Conservation (phyloP, 2,329 filamentous ascomycete genomes). For the Cytospora piceae region DNA sequence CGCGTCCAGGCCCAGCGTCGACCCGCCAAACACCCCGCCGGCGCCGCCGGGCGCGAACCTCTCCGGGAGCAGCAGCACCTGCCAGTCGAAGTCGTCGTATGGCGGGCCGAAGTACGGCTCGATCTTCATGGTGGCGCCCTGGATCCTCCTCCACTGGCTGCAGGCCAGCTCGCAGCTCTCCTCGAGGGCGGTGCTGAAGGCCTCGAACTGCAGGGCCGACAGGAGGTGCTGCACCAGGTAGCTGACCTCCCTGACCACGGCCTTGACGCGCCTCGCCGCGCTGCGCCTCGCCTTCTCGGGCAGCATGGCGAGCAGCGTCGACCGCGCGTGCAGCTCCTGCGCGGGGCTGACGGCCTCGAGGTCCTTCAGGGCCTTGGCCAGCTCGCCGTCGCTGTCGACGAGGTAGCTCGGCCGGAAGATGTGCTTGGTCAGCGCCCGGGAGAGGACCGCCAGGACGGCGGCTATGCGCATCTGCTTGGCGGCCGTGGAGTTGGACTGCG, state of each 20-base stretch:
- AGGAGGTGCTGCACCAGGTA: constrained; percentile 42
- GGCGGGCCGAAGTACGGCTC: constrained; percentile 44
- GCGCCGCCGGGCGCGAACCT: constrained; percentile 27
- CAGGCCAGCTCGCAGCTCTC: constrained; percentile 38
- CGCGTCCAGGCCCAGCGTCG: constrained; percentile 11
- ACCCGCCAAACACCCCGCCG: constrained; percentile 12
- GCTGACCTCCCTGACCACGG: constrained; percentile 41
- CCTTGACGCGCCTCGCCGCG: constrained; percentile 37
- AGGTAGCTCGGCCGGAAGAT: constrained; percentile 43
- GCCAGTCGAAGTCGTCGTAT: constrained; percentile 43
- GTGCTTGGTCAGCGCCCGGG: constrained; percentile 39
- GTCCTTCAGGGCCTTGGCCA: constrained; percentile 38
- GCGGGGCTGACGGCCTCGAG: constrained; percentile 39
- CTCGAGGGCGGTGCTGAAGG: constrained; percentile 38
- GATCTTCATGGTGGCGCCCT: constrained; percentile 40
- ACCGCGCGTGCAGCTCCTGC: constrained; percentile 39
- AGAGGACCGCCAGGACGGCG: constrained; percentile 41
- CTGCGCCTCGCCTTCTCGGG: constrained; percentile 38
- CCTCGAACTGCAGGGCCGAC: constrained; percentile 39
- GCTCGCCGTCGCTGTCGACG: constrained; percentile 39
- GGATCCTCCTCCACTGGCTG: constrained; percentile 41
- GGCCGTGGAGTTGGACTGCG: constrained; percentile 40
- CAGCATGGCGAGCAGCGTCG: constrained; percentile 39
- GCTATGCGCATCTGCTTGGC: constrained; percentile 44
- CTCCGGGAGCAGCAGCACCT: constrained; percentile 40